Conservation (phyloP, 805 yeast species). For the Monosporozyma servazzii region DNA sequence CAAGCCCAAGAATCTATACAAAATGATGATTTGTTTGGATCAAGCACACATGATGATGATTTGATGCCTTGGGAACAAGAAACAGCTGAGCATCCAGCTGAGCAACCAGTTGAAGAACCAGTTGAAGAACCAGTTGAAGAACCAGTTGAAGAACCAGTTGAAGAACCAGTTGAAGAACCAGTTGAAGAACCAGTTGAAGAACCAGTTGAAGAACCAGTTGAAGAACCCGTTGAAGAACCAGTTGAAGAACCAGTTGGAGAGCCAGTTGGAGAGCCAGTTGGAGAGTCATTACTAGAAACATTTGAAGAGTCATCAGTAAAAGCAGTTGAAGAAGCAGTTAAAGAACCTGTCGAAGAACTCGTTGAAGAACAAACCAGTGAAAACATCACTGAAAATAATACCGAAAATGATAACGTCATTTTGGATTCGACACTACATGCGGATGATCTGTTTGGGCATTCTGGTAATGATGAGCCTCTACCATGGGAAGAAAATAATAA, state of each 20-base stretch:
- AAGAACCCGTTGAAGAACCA: too few species aligned
- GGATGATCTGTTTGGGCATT: background rate
- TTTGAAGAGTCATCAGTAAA: too few species aligned
- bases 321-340: background rate
- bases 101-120: background rate
- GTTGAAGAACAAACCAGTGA: background rate
- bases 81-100: background rate
- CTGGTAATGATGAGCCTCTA: background rate
- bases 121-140: background rate
- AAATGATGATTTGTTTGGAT: background rate
- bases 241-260: too few species aligned
- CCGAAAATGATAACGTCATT: background rate
- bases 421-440: background rate
- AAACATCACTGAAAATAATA: too few species aligned
- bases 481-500: background rate
- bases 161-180: background rate
- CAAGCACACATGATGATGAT: constrained; percentile 3
- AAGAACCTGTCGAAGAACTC: too few species aligned
- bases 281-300: too few species aligned
- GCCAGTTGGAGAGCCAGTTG: background rate
- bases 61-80: constrained; percentile 13
- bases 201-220: too few species aligned
- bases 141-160: background rate
- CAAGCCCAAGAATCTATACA: background rate
- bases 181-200: too few species aligned